Evolutionary conservation across 2,329 filamentous ascomycete species (phyloP), one percentile per base, ranked within the genome.

Genomic region (Claviceps africana): DNA sequence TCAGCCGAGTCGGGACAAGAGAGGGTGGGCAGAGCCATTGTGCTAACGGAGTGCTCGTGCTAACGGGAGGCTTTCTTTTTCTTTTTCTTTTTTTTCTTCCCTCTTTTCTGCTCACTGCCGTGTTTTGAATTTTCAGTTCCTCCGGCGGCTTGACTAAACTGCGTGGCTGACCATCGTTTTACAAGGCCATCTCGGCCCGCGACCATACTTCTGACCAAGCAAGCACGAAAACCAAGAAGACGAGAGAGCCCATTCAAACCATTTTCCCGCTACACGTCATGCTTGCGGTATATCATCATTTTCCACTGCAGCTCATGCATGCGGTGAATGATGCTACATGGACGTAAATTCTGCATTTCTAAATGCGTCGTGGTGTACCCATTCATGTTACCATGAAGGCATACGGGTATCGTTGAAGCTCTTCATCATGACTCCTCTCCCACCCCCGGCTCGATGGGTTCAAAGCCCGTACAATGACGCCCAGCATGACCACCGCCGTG

Each of bases 341-440:
- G 17, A 37, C 13, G 33, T 35, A 15, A 5, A 43, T 25, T 22
- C 21, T 43, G 40, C 13, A 15, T 4, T 46, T 46, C 5, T 33
- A 19, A 9, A 9, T 42, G 9, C 15, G 13, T 47, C n/a, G 3
- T 13, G 28, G 17, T 50, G 47, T 48, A 30, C 19, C 2, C 13
- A 6, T 39, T 15, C 47, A 40, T 50, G 11, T n/a, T 35, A 15
- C 39, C 13, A 45, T 37, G 48, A 33, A 9, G 30, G 31, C 17
- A 37, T 51, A 51, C 50, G 50, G 50, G 50, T 51, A 51, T 51
- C 33, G 22, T 44, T 33, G n/a, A 17, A 19, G 1, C 19, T 5
- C 3, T 21, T 25, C 25, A 25, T 25, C 25, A 25, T 25, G 25
- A 25, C 25, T 25, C 5, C 5, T 25, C 25, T 25, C 25, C 5